phyloP scores from a whole-genome alignment of 2,329 filamentous ascomycete species.

The Pseudocercospora vitis region DNA sequence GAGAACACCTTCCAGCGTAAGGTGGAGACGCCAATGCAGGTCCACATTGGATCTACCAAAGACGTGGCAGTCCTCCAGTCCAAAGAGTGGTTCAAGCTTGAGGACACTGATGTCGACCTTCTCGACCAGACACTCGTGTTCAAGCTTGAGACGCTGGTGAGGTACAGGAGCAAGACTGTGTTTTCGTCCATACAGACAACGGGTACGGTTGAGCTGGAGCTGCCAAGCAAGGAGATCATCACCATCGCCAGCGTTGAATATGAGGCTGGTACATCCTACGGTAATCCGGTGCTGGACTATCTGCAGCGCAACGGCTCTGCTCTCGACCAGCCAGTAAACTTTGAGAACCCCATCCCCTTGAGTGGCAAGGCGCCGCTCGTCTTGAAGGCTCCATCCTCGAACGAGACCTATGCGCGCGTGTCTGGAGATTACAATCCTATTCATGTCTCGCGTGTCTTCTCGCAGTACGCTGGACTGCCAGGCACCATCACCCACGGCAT shows the following conservation, averaged over 20 bases:
- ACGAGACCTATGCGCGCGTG: conserved; percentile 96
- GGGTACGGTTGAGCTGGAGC: conserved; percentile 87
- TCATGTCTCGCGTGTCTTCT: conserved; percentile 95
- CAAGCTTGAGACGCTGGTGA: conserved; percentile 86
- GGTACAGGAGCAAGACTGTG: conserved; percentile 91
- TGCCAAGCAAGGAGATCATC: conserved; percentile 95
- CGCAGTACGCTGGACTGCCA: conserved; percentile 89
- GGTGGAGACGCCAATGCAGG: conserved; percentile 89
- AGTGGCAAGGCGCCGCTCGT: conserved; percentile 87
- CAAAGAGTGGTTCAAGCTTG: conserved; percentile 95
- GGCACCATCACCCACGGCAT: conserved; percentile 99
- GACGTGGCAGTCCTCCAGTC: conserved; percentile 92
- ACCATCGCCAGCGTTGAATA: conserved; percentile 98
- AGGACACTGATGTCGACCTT: conserved; percentile 81
- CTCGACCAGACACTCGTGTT: conserved; percentile 93
- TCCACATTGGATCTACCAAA: conserved; percentile 82
- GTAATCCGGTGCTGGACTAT: conserved; percentile 96
- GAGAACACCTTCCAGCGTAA: conserved; percentile 99
- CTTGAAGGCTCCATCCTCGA: conserved; percentile 88
- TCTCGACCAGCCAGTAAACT: conserved; percentile 93
- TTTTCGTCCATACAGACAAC: conserved; percentile 90
- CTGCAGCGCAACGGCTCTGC: conserved; percentile 85
- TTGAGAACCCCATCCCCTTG: conserved; percentile 94
- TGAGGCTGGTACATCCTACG: conserved; percentile 83
- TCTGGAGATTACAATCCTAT: conserved; percentile 99